Evolutionary conservation across 2,329 filamentous ascomycete species (phyloP).

Genomic region (Daldinia eschscholtzii): DNA sequence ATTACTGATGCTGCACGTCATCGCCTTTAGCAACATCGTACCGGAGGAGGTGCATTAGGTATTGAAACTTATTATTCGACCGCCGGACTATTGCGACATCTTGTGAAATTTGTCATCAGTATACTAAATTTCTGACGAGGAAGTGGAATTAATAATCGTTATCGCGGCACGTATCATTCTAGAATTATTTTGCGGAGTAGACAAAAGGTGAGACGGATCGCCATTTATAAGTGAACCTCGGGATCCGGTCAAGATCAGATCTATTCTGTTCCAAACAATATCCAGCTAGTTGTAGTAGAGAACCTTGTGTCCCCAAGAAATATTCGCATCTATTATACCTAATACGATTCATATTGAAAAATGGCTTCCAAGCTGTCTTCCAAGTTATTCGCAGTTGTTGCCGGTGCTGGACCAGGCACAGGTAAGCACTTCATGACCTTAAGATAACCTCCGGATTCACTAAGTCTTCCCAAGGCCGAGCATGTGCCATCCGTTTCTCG

Average conservation of each 20-base stretch:
- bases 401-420: conserved; percentile 79
- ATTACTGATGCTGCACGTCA: conserved; percentile 39
- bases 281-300: not conserved
- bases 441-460: not conserved
- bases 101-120: conserved; percentile 39
- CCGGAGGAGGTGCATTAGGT: conserved; percentile 8
- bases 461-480: conserved; percentile 54
- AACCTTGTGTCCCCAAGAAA: conserved; percentile 14
- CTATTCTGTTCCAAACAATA: not conserved
- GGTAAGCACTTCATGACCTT: conserved; percentile 52
- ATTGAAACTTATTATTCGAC: conserved; percentile 35
- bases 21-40: conserved; percentile 8
- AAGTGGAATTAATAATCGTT: conserved; percentile 42
- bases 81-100: conserved; percentile 41
- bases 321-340: conserved; percentile 13
- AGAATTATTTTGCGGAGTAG: conserved; percentile 8
- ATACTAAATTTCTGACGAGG: conserved; percentile 23
- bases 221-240: conserved; percentile 21
- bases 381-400: conserved; percentile 75
- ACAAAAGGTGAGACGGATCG: conserved; percentile 3
- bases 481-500: conserved; percentile 69
- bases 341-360: conserved; percentile 4
- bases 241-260: conserved; percentile 13
- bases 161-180: conserved; percentile 17
- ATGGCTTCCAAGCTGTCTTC: conserved; percentile 46